Conservation (phyloP, 192 early-diverging fungal species). For the Rhizoclosmatium sp. region DNA sequence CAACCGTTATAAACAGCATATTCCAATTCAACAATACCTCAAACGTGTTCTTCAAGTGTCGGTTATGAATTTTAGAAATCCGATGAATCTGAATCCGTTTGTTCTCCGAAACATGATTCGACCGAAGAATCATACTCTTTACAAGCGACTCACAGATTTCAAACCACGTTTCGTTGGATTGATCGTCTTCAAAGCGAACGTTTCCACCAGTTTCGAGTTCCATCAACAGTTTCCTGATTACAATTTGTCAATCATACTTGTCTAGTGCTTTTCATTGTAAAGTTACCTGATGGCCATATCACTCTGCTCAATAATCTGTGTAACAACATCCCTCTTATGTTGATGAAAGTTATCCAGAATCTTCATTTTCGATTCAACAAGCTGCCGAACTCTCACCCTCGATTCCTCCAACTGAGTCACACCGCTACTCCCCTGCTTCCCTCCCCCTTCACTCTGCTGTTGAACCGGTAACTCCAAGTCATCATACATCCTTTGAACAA, state of each 20-base stretch:
- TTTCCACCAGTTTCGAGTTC: constrained; percentile 72
- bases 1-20: not conserved
- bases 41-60: constrained; percentile 53
- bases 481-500: constrained; percentile 47
- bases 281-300: constrained; percentile 58
- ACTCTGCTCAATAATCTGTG: constrained; percentile 52
- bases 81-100: constrained; percentile 59
- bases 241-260: not conserved
- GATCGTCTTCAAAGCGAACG: constrained; percentile 66
- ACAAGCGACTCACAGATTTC: constrained; percentile 54
- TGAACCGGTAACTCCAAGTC: constrained; percentile 35
- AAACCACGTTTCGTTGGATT: constrained; percentile 58
- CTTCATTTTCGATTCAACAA: constrained; percentile 44
- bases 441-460: not conserved
- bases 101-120: constrained; percentile 26
- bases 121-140: constrained; percentile 50
- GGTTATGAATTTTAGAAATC: constrained; percentile 62
- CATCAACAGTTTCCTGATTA: constrained; percentile 56
- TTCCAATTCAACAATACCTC: constrained; percentile 42
- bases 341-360: constrained; percentile 38
- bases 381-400: constrained; percentile 26
- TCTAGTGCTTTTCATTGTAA: not conserved
- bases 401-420: constrained; percentile 37
- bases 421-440: not conserved
- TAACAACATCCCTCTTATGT: constrained; percentile 45